Conservation (phyloP, 129 eudicot genomes). For the Flaveria trinervia region DNA sequence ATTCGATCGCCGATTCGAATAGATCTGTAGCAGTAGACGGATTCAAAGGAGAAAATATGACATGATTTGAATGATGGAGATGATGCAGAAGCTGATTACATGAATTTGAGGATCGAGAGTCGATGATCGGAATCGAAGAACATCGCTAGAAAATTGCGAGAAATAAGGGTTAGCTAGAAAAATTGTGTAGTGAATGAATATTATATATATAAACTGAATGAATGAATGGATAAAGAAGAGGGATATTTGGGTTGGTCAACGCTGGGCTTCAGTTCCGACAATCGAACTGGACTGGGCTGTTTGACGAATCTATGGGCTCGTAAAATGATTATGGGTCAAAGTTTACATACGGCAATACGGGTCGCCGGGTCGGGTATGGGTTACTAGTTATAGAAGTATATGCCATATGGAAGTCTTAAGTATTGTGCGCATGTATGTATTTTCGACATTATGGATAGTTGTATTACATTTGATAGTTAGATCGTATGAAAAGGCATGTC, state of each 20-base stretch:
- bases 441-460: too few species aligned
- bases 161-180: conserved; percentile 19
- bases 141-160: conserved; percentile 34
- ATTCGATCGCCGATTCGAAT: conserved; percentile 23
- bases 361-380: too few species aligned
- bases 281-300: conserved; percentile 21
- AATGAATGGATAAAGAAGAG: conserved; percentile 29
- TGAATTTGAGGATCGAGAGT: conserved; percentile 33
- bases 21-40: conserved; percentile 8
- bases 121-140: conserved; percentile 42
- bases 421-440: too few species aligned
- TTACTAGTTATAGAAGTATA: not conserved
- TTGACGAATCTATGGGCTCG: conserved; percentile 8
- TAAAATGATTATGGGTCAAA: not conserved
- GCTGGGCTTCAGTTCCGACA: conserved; percentile 15
- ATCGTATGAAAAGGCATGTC: too few species aligned
- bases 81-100: not conserved
- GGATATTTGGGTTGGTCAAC: conserved; percentile 39
- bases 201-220: not conserved
- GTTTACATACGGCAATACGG: not conserved
- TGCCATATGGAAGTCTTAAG: too few species aligned
- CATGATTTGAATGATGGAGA: conserved; percentile 13
- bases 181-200: conserved; percentile 10
- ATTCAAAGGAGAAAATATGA: conserved; percentile 18
- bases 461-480: too few species aligned